Base-by-base conservation (phyloP, 2,329 filamentous ascomycete species). In the Sarocladiaceae sp. region DNA sequence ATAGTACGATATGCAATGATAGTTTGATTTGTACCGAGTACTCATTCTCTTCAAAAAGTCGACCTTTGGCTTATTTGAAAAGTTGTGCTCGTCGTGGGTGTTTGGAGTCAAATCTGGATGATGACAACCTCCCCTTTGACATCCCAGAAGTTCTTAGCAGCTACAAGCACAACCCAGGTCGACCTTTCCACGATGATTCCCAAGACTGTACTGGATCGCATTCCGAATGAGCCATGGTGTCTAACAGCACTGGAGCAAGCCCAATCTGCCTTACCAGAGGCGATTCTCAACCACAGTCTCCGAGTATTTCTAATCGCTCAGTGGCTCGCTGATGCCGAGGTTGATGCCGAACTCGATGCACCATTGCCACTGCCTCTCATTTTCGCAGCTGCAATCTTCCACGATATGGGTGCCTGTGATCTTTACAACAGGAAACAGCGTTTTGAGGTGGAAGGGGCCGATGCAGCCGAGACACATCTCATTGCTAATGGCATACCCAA, bases 371-470 rank as follows among this genome's bases (percentile, higher is more conserved):
- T 58, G 1, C 46, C 51, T 2, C 53, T 65, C 15, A 58, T 71
- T 18, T 71, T 71, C 44, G 63, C 68, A 5, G 65, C 66, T 1
- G 62, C 65, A 39, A 59, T 69, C 17, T 64, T 64, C 40, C 68
- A 71, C 52, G 68, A 71, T 56, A 57, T 70, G 11, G 68, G 68
- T 33, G 55, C 62, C 2, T 59, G 65, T n/a, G 55, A 59, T 13
- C 52, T 53, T 2, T 61, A 64, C 53, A 66, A 69, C 52, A 56
- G 59, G 11, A 54, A 57, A 1, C 61, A 69, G 44, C 65, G 67
- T 8, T 71, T 71, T 56, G 68, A 71, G 52, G 58, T 71, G 20
- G 60, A 61, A 29, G 62, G 60, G n/a, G 63, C 64, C 36, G 63
- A 66, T 39, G 59, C 56, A 1, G 68, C 67, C 3, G 64, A 62